Base-by-base conservation (phyloP, 768 basidiomycete species). In the Lactarius sp. region DNA sequence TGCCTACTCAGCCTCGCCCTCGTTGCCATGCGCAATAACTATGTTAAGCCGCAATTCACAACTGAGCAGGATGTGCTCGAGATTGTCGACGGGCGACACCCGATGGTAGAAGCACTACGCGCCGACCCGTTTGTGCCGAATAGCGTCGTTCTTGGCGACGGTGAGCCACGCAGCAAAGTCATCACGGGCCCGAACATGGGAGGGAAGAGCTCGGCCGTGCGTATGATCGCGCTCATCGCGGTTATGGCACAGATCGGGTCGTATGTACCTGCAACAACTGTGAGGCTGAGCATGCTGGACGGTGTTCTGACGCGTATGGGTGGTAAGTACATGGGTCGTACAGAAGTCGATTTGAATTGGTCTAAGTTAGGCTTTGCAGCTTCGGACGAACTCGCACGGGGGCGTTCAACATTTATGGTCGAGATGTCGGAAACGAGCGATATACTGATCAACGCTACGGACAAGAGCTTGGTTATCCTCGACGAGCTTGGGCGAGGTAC, bases 321-420 rank as follows among this genome's bases (percentile, higher is more conserved):
- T 62, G 89, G 90, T 88, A 68, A 56, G 84, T 66, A 5, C 31
- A 27, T 4, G 6, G 13, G 4, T 59, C 22, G 13, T 52, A n/a
- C 31, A 54, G 46, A 62, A 50, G 47, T 51, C 39, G 56, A 54
- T 36, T 49, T 52, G 16, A 14, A 49, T 31, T 41, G 55, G 52
- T 67, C 46, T 67, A 42, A 9, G 8, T 49, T 59, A 8, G 42
- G 4, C 37, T 49, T 33, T 22, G 13, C 61, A 88, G 96, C 96
- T 0, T 88, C 85, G 10, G 96, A 98, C 71, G 93, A 97, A 67
- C 74, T 98, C 31, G 83, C 85, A 6, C 81, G 88, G 44, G 94
- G 94, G 0, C 84, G 92, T 8, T 96, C 94, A 0, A 98, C 91
- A 0, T 97, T 98, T 73, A 97, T 97, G 95, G 92, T 98, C 3